Evolutionary conservation across 2,329 filamentous ascomycete species (phyloP), one percentile per base, ranked within the genome.

Genomic region (Venturia asperata): DNA sequence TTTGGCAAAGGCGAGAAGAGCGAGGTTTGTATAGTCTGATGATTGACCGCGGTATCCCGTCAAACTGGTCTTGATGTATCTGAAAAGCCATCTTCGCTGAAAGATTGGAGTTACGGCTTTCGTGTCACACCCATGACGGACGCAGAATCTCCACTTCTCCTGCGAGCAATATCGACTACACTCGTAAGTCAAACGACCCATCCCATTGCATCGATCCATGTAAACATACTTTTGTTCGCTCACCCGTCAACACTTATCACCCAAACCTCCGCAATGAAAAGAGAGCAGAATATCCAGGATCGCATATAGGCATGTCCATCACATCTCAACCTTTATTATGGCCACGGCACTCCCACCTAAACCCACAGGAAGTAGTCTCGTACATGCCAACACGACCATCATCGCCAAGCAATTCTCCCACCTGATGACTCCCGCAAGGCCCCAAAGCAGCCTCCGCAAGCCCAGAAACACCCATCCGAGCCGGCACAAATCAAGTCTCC

Each of bases 401-500:
- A 27, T 43, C 39, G 17, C 43, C 30, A 2, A 62, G 27, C 17
- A 62, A 15, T 6, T 43, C 34, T 19, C 21, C 60, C n/a, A 62
- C 17, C 5, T 27, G 27, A 21, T 6, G 37, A 17, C 24, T 42
- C 27, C 11, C 34, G 37, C 13, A 7, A 3, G 60, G 60, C 11
- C 43, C 60, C 60, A 62, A 34, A 42, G 60, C 60, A 6, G 37
- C 60, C 17, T 37, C 24, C 15, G 52, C 43, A 17, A 63, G 62
- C 21, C 9, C 62, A 17, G 39, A 34, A 9, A 63, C 24, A 24
- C 62, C 43, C 62, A 63, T 63, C n/a, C 43, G 24, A 30, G 47
- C 47, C 43, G 52, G 62, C 17, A 63, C 47, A 5, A 52, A 10
- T 17, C 62, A 13, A 11, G 52, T 34, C 24, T 34, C 42, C 17